Evolutionary conservation across 805 yeast species (phyloP), one percentile per base, ranked within the genome.

Genomic region (Candida takata): DNA sequence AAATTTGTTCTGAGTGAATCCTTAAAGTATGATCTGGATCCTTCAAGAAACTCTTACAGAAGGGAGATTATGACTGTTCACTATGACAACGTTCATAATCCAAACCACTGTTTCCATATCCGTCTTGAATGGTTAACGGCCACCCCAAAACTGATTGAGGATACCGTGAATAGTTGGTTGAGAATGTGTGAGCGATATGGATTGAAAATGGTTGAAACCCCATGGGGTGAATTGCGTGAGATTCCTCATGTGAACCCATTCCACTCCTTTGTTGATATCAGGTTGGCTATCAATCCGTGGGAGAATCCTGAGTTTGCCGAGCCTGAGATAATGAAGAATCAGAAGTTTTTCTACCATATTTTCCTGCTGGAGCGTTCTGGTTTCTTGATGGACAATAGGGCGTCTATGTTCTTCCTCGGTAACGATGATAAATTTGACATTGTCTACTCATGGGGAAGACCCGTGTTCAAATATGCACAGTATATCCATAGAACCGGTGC

Each of bases 61-160:
- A 81, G 82, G 0, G 98, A 92, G 47, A 58, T 78, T 3, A 66
- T 87, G 30, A 76, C 77, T 6, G 86, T 92, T 1, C 97, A 90
- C 58, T 84, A 85, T 51, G 99, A 92, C 54, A 70, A 79, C 29
- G 88, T 88, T 4, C 96, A 87, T 55, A 90, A 88, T 52, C 96
- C 97, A 0, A 90, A 84, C 46, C 95, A 88, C 50, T 88, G 97
- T 53, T 92, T 79, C 62, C 97, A 90, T 52, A 71, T 92, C 23
- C 67, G 95, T 31, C 57, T 90, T 11, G 97, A 92, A 54, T 92
- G 99, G 99, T 62, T 90, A 23, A 85, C 83, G 41, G 78, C 95
- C 0, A 86, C 97, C 0, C 82, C 95, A 3, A 84, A 83, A 52
- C 62, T 84, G 23, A 76, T 85, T 33, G 96, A 87, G 40, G 95